Evolutionary conservation across 2,329 filamentous ascomycete genomes (phyloP), one percentile per base, ranked within the genome.

Genomic region (Hypoxylon sp.): DNA sequence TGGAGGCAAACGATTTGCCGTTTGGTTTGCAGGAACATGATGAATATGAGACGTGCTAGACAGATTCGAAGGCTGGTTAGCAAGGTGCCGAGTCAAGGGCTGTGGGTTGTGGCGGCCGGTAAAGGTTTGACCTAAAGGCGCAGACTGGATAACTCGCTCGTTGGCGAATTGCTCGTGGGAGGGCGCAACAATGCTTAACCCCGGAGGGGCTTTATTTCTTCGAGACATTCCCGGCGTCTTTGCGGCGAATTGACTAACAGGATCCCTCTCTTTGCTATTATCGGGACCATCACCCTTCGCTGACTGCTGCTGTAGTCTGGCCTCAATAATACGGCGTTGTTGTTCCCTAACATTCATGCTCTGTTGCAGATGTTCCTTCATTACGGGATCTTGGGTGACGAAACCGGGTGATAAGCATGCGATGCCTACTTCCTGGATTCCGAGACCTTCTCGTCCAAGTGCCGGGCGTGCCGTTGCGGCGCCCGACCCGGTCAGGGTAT

Each of bases 321-420:
- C 91, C 81, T 98, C 96, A 74, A 99, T 99, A 73, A 99, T 95
- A 72, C 93, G 92, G 73, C 95, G 88, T 80, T 99, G 96, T 79
- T 97, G 93, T 73, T 99, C 95, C 70, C 94, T 88, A 31, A 99
- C 94, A 50, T 92, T 94, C 80, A 98, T 89, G 80, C 96, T 98
- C 73, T 95, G 90, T 81, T 98, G 94, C 58, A 99, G 84, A 80
- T 98, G 94, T 80, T 97, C 93, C 77, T 96, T 91, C 93, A 98
- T 97, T 19, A 92, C 88, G n/a, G 96, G 95, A 80, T 99, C 94
- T 75, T 98, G 93, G 15, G 96, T 98, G 72, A 97, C 91, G 76
- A 99, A 98, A 59, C 96, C 96, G 0, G 96, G 96, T 1, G 96
- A 98, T 61, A 99, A 85, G 76, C 96, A 99, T 46, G 95, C 95